Evolutionary conservation across 2,329 filamentous ascomycete genomes (phyloP), one percentile per base, ranked within the genome.

Genomic region (Microthyrium microscopicum): DNA sequence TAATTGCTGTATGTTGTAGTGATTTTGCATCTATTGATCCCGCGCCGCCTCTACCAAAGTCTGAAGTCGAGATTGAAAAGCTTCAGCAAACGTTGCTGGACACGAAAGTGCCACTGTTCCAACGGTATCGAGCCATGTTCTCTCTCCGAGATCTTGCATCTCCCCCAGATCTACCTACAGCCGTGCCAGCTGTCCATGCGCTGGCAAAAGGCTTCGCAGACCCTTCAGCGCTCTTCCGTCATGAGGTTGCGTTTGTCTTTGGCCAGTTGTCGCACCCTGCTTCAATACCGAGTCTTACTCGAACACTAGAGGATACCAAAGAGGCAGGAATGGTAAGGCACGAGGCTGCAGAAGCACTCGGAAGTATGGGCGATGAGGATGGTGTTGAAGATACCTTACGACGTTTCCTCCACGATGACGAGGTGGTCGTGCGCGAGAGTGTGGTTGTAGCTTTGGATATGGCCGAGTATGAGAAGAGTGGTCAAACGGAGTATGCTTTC

Each of bases 231-330:
- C 72, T 98, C 5, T 95, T 98, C 68, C 77, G 89, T 44, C 89
- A 98, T 60, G 89, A 98, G 54, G 84, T 98, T 43, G 89, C 89
- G 11, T 98, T 98, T 53, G 89, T 98, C 11, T 98, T 98, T 46
- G 89, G 89, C 35, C 89, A 98, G 56, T 66, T 98, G 33, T 84
- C 80, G 35, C 89, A 98, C 51, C 89, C 89, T 2, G 87, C 87
- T n/a, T 93, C 84, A 1, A 94, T 98, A 44, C 85, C 89, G 4
- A 82, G 82, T 39, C 69, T 98, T 38, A 77, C 78, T 12, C 72
- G 70, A 33, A 74, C 80, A 1, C 64, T 98, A 38, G 78, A 78
- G 46, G 68, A 98, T 53, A 60, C 70, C 31, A 64, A 80, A 35
- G 89, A 98, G 60, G 78, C 73, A 17, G 84, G 85, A 48, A 98